These are phyloP conservation scores for Aristolochia fimbriata DNA, from an alignment of 164 flowering plant genomes.

Conservation along the genomic window DNA sequence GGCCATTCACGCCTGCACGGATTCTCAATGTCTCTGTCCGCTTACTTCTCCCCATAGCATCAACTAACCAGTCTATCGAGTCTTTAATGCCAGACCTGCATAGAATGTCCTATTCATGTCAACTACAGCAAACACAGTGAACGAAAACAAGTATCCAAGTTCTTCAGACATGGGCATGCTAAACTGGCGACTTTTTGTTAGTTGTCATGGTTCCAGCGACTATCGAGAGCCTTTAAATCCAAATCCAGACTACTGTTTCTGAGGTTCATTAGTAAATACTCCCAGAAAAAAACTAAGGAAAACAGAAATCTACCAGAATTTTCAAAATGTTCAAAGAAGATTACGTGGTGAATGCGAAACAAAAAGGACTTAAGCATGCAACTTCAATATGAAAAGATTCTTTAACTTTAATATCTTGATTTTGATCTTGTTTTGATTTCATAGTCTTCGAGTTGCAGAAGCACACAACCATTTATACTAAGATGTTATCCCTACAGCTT, in stretches of 20 bases:
- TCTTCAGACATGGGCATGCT: not conserved
- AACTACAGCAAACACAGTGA: too few species aligned
- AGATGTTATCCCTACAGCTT: not conserved
- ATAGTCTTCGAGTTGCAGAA: not conserved
- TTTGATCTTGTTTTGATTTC: not conserved
- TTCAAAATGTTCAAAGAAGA: not conserved
- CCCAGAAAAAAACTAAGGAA: too few species aligned
- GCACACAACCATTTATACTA: not conserved
- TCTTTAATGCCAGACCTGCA: slow-evolving; percentile 78
- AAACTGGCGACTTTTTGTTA: not conserved
- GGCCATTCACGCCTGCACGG: slow-evolving; percentile 40
- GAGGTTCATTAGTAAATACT: too few species aligned
- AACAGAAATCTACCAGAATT: not conserved
- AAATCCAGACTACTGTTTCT: not conserved
- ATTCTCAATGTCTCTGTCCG: slow-evolving; percentile 66
- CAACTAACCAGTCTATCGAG: slow-evolving; percentile 78
- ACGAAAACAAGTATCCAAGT: not conserved
- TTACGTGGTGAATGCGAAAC: not conserved
- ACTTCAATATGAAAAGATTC: not conserved
- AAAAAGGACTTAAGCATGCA: not conserved
- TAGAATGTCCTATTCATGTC: not conserved
- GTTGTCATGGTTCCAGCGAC: not conserved
- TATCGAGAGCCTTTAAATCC: not conserved
- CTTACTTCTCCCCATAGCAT: slow-evolving; percentile 87
- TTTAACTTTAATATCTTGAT: not conserved